Evolutionary conservation across 108 stramenopile species (phyloP).

Genomic region (Fistulifera pelliculosa): DNA sequence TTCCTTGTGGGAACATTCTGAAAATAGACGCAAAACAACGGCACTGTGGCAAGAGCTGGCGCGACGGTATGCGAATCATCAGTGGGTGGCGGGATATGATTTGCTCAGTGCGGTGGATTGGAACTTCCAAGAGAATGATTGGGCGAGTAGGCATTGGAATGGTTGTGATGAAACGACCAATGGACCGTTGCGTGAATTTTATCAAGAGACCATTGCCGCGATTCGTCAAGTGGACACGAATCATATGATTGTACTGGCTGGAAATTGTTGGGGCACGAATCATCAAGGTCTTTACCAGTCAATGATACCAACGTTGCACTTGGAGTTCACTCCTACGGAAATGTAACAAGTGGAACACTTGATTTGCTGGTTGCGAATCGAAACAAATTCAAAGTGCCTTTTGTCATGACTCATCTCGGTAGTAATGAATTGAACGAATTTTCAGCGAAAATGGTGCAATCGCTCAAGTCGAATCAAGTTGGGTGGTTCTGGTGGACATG

Average conservation of each 20-base stretch:
- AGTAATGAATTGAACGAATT: background rate
- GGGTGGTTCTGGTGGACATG: conserved; percentile 2
- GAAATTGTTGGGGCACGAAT: conserved; percentile 4
- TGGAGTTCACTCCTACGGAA: background rate
- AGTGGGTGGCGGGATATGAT: conserved; percentile 1
- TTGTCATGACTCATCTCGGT: background rate
- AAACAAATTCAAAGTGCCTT: background rate
- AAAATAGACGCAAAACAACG: conserved; percentile 1
- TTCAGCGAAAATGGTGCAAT: background rate
- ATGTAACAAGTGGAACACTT: background rate
- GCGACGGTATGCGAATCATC: background rate
- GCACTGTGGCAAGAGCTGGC: conserved; percentile 1
- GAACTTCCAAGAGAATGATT: background rate
- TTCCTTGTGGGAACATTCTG: background rate
- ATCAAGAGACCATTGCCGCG: background rate
- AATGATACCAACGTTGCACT: background rate
- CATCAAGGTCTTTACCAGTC: background rate
- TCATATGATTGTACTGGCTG: background rate
- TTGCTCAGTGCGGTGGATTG: background rate
- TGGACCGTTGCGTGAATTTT: background rate
- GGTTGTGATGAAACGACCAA: background rate
- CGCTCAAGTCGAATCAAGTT: background rate
- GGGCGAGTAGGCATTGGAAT: background rate
- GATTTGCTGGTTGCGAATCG: background rate
- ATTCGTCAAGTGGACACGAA: background rate